These are phyloP conservation scores for Cladosporium sp. DNA, from an alignment of 2,329 filamentous ascomycete genomes.

Conservation along the genomic window DNA sequence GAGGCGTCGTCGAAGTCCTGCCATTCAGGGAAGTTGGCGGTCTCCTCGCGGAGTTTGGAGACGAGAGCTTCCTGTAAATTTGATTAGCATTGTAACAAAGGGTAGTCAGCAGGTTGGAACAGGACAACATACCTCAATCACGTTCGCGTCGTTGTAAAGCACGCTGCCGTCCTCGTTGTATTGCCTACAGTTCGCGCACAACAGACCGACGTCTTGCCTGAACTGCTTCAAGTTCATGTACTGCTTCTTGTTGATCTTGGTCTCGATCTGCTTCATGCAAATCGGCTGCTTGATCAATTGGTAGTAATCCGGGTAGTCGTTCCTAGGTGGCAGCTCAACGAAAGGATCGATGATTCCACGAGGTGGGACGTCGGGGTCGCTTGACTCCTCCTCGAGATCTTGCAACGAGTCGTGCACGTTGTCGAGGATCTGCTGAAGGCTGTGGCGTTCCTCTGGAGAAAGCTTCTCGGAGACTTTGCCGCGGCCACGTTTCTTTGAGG, in stretches of 20 bases:
- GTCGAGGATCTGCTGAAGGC: slow-evolving; percentile 78
- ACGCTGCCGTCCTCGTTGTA: slow-evolving; percentile 97
- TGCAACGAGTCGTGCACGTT: slow-evolving; percentile 77
- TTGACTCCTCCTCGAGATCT: slow-evolving; percentile 77
- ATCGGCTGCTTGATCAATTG: slow-evolving; percentile 89
- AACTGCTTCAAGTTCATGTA: slow-evolving; percentile 81
- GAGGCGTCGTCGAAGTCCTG: slow-evolving; percentile 57
- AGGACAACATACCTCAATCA: slow-evolving; percentile 75
- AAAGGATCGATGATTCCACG: slow-evolving; percentile 92
- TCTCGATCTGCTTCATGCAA: slow-evolving; percentile 92
- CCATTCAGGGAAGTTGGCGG: slow-evolving; percentile 56
- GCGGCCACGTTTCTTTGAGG: slow-evolving; percentile 70
- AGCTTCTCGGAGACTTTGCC: slow-evolving; percentile 68
- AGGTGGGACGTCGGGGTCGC: slow-evolving; percentile 56
- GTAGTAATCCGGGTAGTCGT: slow-evolving; percentile 93
- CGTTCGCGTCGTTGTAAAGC: slow-evolving; percentile 86
- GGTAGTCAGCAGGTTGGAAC: background rate
- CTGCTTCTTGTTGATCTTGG: slow-evolving; percentile 94
- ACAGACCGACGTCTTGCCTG: slow-evolving; percentile 75
- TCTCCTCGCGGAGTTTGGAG: slow-evolving; percentile 55
- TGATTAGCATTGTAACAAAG: slow-evolving; percentile 7
- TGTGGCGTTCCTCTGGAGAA: slow-evolving; percentile 66
- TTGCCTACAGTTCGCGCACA: slow-evolving; percentile 88
- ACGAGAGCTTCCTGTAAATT: slow-evolving; percentile 29
- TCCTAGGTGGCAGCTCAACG: slow-evolving; percentile 84